Evolutionary conservation across 495 filamentous ascomycete species (phyloP), one percentile per base, ranked within the genome.

Genomic region (Jackrogersella multiformis): DNA sequence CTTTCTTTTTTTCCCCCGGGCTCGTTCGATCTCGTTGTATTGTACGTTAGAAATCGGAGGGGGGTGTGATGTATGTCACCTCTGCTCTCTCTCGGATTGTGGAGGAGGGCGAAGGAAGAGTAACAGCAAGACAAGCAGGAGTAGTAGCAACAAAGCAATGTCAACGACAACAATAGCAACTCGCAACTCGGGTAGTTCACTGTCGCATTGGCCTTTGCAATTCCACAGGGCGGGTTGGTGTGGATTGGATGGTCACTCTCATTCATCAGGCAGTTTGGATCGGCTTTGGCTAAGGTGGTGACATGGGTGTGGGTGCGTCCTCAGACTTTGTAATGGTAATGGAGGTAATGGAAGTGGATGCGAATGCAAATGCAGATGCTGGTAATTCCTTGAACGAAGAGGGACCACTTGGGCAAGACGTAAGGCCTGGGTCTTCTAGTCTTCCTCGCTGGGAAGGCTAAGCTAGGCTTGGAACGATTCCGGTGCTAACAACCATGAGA

Each of bases 201-300:
- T 57, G 67, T 70, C 67, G 67, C 67, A 70, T 70, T 58, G 53
- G 52, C 45, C 41, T 70, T 56, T 64, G 49, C 30, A 61, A 61
- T 68, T 63, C 45, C 44, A 63, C 58, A 54, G 53, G 51, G 57
- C 56, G 42, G 64, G 48, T 56, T 36, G 54, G 42, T n/a, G 66
- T 69, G 66, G 66, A 64, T 69, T 66, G 67, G 52, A 66, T 59
- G 63, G 57, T 61, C 68, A 70, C 52, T 68, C 62, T 61, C 68
- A 70, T 45, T 68, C 62, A 61, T 64, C 68, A 66, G 68, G 62
- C 61, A 70, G 62, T 71, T 68, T 71, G 68, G 68, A 56, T 71
- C 68, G 68, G 68, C 68, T 71, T 60, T 60, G 67, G 32, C 51
- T 67, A 21, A n/a, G n/a, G n/a, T n/a, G 57, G 56, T 42, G 64